phyloP scores from a whole-genome alignment of 768 basidiomycete species.

The Amanita subjunquillea region DNA sequence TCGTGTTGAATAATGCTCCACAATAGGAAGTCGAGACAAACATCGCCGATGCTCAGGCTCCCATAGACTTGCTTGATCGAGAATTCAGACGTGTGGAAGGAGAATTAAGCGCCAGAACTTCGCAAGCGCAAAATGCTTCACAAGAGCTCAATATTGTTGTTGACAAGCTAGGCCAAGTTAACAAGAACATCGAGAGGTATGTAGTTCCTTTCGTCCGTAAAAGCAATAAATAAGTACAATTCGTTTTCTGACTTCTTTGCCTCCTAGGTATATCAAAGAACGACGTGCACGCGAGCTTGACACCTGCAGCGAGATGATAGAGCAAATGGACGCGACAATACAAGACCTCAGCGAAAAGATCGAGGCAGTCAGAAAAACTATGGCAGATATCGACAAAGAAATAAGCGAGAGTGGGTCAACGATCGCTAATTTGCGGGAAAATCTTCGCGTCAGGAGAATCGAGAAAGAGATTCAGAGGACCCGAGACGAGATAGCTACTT shows the following conservation, averaged over 20 bases:
- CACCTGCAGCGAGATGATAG: slow-evolving; percentile 48
- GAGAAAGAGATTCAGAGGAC: slow-evolving; percentile 54
- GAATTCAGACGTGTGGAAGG: slow-evolving; percentile 39
- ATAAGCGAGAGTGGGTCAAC: slow-evolving; percentile 67
- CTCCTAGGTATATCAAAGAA: slow-evolving; percentile 62
- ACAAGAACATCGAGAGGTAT: slow-evolving; percentile 58
- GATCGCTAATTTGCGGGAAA: slow-evolving; percentile 68
- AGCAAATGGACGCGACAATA: slow-evolving; percentile 27
- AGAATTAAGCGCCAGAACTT: slow-evolving; percentile 37
- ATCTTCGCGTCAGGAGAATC: slow-evolving; percentile 67
- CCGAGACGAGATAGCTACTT: slow-evolving; percentile 59
- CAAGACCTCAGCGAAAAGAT: slow-evolving; percentile 25
- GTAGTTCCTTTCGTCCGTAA: background rate
- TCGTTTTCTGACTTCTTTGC: background rate
- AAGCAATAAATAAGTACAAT: slow-evolving; percentile 4
- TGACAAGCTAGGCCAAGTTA: slow-evolving; percentile 52
- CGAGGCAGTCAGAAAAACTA: slow-evolving; percentile 27
- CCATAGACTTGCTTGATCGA: slow-evolving; percentile 53
- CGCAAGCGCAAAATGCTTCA: slow-evolving; percentile 39
- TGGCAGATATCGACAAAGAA: slow-evolving; percentile 63
- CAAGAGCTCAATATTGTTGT: slow-evolving; percentile 59
- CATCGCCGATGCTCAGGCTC: slow-evolving; percentile 50
- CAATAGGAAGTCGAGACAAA: slow-evolving; percentile 54
- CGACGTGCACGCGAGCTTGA: slow-evolving; percentile 50
- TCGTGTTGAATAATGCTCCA: background rate